Evolutionary conservation across 2,329 filamentous ascomycete species (phyloP).

Genomic region (Fusarium nodosum): DNA sequence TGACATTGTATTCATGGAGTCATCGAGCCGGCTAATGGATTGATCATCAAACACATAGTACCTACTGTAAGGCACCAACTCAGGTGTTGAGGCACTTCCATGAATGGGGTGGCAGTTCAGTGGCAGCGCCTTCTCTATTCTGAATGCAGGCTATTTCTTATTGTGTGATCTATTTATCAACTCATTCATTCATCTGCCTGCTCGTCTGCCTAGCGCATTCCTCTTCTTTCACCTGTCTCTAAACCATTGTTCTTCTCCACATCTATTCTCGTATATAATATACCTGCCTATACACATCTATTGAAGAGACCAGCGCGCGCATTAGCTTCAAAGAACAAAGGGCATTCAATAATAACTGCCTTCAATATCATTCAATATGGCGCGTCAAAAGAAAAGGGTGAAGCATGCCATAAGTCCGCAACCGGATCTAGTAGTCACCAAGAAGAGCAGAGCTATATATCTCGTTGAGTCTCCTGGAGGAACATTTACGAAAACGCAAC

Average conservation of each 20-base stretch:
- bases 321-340: background rate
- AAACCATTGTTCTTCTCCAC: constrained; percentile 3
- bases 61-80: too few relatives aligned
- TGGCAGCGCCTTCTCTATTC: background rate
- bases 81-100: too few relatives aligned
- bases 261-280: background rate
- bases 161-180: background rate
- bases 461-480: constrained; percentile 37
- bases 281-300: background rate
- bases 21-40: background rate
- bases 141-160: background rate
- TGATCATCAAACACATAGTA: background rate
- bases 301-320: background rate
- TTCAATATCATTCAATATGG: constrained; percentile 16
- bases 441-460: constrained; percentile 24
- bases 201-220: background rate
- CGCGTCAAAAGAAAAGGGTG: constrained; percentile 1
- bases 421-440: constrained; percentile 7
- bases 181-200: background rate
- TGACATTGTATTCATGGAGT: background rate
- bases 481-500: constrained; percentile 28
- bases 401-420: constrained; percentile 38
- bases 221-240: background rate
- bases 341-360: background rate
- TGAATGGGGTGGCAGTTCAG: background rate